Conservation (phyloP, 441 rosid genomes). For the Rhodomyrtus psidioides region DNA sequence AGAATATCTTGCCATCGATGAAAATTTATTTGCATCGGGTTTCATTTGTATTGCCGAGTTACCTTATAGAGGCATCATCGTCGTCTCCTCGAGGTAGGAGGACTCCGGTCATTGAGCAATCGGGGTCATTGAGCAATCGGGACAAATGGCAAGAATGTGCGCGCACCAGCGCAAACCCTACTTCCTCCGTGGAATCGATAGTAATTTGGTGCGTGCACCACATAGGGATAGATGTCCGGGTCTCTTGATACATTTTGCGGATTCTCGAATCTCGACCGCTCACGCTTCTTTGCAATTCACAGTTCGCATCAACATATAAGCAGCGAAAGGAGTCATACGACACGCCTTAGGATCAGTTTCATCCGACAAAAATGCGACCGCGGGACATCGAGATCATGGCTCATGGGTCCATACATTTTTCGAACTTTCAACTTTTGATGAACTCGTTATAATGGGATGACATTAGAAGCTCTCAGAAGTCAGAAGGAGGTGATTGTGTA, state of each 20-base stretch:
- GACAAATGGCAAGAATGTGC: neutral
- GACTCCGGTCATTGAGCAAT: neutral
- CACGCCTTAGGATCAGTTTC: neutral
- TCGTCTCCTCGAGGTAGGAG: neutral
- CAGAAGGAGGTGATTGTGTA: neutral
- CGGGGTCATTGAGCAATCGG: neutral
- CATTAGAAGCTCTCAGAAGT: neutral
- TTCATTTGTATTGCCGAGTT: neutral
- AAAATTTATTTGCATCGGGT: neutral
- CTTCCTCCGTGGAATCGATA: neutral
- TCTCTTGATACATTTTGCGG: neutral
- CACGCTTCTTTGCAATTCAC: neutral
- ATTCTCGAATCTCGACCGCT: neutral
- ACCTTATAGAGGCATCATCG: neutral
- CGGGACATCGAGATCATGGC: neutral
- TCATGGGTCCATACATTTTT: neutral
- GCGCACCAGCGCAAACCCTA: neutral
- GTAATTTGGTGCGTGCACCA: too few relatives aligned
- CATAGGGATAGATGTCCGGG: neutral
- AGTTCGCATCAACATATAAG: neutral
- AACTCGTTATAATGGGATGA: neutral
- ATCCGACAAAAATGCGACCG: neutral
- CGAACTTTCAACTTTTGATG: neutral
- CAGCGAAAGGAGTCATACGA: neutral
- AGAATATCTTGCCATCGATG: neutral